Evolutionary conservation across 768 basidiomycete species (phyloP), one percentile per base, ranked within the genome.

Genomic region (Russula foetens): DNA sequence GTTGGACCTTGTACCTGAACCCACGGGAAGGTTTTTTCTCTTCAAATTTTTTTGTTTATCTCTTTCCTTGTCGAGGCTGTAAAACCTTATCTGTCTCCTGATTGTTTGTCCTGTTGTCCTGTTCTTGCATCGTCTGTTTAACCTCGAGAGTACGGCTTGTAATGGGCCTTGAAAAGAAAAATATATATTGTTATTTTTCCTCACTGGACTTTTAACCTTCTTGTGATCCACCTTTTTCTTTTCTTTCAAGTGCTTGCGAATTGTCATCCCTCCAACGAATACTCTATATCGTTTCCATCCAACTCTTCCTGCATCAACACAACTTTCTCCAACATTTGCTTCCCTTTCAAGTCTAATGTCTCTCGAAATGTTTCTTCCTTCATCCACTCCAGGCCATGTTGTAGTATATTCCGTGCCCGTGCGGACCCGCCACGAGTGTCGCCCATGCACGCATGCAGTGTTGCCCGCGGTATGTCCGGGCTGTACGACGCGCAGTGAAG

Each of bases 361-460:
- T 75, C 69, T 7, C 72, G 69, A 66, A 89, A 88, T 11, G 41
- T 35, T 0, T 72, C 70, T 17, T 77, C 78, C 54, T 78, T 81
- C 83, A 90, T 87, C 88, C 87, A 90, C 14, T 70, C 64, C 53
- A 90, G 70, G 17, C 90, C 21, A 88, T 86, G 89, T 70, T 91
- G 88, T 17, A 91, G 79, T 26, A 91, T 75, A 66, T 89, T 89
- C 26, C 86, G 74, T 3, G 86, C 88, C 0, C 88, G 81, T 1
- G 74, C 70, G 3, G 79, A 74, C 0, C 89, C 86, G n/a, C n/a
- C n/a, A n/a, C n/a, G n/a, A n/a, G n/a, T n/a, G n/a, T n/a, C n/a
- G n/a, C n/a, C n/a, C n/a, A 88, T 82, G 48, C 75, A 81, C 0
- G 79, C 88, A 64, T 90, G 90, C 7, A 92, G 75, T 2, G 89